Conservation (phyloP, 768 basidiomycete genomes). For the Gymnopilus dilepis region DNA sequence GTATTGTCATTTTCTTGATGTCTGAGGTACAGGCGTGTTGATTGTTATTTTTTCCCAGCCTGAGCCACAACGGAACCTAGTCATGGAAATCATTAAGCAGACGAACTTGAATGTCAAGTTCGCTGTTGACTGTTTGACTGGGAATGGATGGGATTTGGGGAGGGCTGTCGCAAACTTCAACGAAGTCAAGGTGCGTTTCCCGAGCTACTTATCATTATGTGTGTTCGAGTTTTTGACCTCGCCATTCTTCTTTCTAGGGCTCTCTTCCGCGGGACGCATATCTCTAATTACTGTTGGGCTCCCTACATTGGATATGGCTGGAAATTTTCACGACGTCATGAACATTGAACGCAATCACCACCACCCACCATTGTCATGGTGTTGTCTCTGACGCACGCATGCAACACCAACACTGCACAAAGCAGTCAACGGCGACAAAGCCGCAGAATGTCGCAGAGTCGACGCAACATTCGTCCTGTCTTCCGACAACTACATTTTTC, state of each 20-base stretch:
- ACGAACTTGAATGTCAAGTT: constrained; percentile 84
- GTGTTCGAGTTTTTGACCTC: too few relatives aligned
- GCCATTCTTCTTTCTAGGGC: constrained; percentile 42
- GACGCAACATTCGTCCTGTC: too few relatives aligned
- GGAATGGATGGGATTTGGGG: constrained; percentile 85
- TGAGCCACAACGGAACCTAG: constrained; percentile 70
- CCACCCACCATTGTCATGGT: too few relatives aligned
- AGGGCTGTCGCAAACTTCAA: constrained; percentile 86
- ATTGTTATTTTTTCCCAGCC: constrained; percentile 46
- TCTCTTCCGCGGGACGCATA: constrained; percentile 61
- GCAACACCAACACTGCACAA: too few relatives aligned
- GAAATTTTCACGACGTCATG: background rate
- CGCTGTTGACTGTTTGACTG: constrained; percentile 82
- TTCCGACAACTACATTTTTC: too few relatives aligned
- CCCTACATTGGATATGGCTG: background rate
- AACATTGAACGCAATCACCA: background rate
- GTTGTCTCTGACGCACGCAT: too few relatives aligned
- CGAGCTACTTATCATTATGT: too few relatives aligned
- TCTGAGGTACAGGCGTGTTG: background rate
- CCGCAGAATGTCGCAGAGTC: too few relatives aligned
- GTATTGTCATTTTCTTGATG: constrained; percentile 34
- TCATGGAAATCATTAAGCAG: constrained; percentile 69
- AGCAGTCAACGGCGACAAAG: too few relatives aligned
- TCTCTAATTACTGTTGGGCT: constrained; percentile 35
- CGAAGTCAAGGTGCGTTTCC: constrained; percentile 86